Evolutionary conservation across 305 asterid genomes (phyloP).

Genomic region (Solanum hybrid): DNA sequence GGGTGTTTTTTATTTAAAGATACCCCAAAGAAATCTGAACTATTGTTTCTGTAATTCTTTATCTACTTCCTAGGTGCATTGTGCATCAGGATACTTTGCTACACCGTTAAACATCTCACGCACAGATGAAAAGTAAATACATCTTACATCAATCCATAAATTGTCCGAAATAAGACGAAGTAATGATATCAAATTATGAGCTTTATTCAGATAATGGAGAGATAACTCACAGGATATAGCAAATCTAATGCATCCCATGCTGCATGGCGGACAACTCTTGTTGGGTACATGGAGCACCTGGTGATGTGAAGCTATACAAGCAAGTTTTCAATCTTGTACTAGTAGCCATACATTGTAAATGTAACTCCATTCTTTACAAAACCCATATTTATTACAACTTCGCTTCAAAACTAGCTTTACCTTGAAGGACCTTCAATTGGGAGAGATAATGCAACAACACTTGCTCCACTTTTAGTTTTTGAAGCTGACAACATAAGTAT

Average conservation of each 20-base stretch:
- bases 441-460: conserved; percentile 89
- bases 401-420: conserved; percentile 20
- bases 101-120: not conserved
- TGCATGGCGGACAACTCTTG: conserved; percentile 95
- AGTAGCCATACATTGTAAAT: conserved; percentile 31
- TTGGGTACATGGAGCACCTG: conserved; percentile 97
- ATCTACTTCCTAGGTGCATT: not conserved
- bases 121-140: not conserved
- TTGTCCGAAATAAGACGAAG: not conserved
- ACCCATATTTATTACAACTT: not conserved
- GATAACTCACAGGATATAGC: conserved; percentile 79
- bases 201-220: not conserved
- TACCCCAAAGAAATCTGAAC: not conserved
- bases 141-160: not conserved
- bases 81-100: not conserved
- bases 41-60: not conserved
- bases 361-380: not conserved
- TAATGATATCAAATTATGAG: not conserved
- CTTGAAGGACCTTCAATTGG: conserved; percentile 63
- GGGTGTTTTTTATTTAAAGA: not conserved
- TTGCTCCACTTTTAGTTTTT: conserved; percentile 91
- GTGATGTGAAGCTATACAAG: conserved; percentile 93
- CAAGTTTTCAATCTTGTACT: conserved; percentile 85
- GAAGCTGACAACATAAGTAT: conserved; percentile 44
- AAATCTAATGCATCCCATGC: conserved; percentile 87